A percentile compares a stretch with the other conserved stretches of the same genome.
phyloP scores from a whole-genome alignment of 371 early-diverging fungal species.

The Mucor saturninus region DNA sequence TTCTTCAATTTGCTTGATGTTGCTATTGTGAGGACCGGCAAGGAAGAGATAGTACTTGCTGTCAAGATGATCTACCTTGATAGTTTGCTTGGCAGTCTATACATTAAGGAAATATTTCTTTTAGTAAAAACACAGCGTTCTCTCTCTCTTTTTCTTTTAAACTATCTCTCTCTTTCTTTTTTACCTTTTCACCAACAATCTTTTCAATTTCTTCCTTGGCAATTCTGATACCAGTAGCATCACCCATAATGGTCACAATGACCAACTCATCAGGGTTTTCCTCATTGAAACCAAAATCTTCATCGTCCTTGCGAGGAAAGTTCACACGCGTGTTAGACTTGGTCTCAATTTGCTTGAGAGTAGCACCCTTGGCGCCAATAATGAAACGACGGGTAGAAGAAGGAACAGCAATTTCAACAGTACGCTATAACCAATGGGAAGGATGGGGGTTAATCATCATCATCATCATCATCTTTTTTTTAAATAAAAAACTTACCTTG shows the following conservation, averaged over 20 bases:
- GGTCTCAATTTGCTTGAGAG: constrained; percentile 73
- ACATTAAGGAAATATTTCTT: constrained; percentile 3
- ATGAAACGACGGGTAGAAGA: constrained; percentile 80
- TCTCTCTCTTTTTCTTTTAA: background rate
- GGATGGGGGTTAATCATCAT: background rate
- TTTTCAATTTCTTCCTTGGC: constrained; percentile 89
- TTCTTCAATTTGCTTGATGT: constrained; percentile 59
- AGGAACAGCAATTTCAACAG: constrained; percentile 74
- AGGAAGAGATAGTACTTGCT: constrained; percentile 80
- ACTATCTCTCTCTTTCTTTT: background rate
- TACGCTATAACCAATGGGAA: constrained; percentile 37
- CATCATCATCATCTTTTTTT: constrained; percentile 9
- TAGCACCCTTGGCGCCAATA: constrained; percentile 85
- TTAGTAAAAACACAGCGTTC: background rate
- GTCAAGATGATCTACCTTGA: constrained; percentile 63
- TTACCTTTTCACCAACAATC: constrained; percentile 79
- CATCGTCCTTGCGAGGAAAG: constrained; percentile 67
- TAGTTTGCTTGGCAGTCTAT: constrained; percentile 62
- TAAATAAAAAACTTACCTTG: constrained; percentile 56
- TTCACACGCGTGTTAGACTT: constrained; percentile 82
- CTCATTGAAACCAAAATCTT: constrained; percentile 41
- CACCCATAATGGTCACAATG: constrained; percentile 83
- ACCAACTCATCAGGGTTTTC: constrained; percentile 64
- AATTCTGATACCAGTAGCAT: constrained; percentile 78
- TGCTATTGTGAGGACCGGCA: constrained; percentile 72